Evolutionary conservation across 2,329 filamentous ascomycete genomes (phyloP), one percentile per base, ranked within the genome.

Genomic region (Thermoascus crustaceus): DNA sequence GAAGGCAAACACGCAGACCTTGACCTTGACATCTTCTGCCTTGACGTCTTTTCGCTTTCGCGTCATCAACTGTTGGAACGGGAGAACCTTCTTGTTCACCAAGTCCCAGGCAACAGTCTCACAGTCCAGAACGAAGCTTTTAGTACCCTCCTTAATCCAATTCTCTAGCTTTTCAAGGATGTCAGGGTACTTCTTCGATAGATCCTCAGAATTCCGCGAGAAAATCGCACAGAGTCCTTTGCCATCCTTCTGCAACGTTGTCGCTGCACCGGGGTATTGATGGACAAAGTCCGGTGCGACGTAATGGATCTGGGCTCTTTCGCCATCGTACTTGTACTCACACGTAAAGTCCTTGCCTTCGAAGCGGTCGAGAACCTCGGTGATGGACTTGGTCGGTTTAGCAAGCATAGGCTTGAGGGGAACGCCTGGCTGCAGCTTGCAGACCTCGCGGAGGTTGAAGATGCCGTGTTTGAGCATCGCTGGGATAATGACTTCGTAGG

Each of bases 251-350:
- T 78, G 79, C 25, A 78, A 72, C 5, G 76, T 76, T 4, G 75
- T 64, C 7, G 73, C 66, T 22, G 76, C 71, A 30, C 81, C 74
- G 38, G 75, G 73, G 47, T 85, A 81, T 36, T 86, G 72, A 40
- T 82, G 68, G 2, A 77, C 68, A 7, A 84, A 75, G 42, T 89
- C 83, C 43, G 86, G 85, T 4, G 88, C 81, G 20, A 96, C 86
- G 48, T 94, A 98, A 58, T 98, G 91, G 33, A 98, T 96, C 57
- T 98, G 91, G n/a, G 91, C 91, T 55, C 91, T 75, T 62, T 98
- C 91, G 32, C 91, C 91, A 52, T 98, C 91, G 54, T 98, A 98
- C 61, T 98, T 98, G 72, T 94, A 98, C 59, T 98, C 91, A 64
- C 91, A 98, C 1, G 91, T 96, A 53, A 98, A 98, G 17, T 82